Conservation (phyloP, 2,329 filamentous ascomycete genomes). For the Paradendryphiella salina region DNA sequence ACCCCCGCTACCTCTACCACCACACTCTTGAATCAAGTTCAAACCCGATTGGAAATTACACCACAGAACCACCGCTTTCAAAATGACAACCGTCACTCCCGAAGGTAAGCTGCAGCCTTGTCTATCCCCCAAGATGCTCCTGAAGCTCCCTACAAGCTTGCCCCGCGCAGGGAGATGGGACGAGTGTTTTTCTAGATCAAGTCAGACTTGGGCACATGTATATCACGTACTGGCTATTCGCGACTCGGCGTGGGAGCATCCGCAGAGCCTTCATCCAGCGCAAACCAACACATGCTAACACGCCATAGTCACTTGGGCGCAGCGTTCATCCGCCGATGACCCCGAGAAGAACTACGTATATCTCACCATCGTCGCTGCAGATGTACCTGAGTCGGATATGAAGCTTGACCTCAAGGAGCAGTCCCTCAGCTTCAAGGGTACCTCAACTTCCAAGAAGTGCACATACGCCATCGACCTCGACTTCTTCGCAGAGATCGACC, state of each 20-base stretch:
- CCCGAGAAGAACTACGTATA: conserved; percentile 91
- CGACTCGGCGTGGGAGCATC: conserved; percentile 3
- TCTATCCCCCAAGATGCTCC: conserved; percentile 4
- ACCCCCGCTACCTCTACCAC: conserved; percentile 4
- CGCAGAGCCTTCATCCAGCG: conserved; percentile 3
- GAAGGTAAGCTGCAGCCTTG: conserved; percentile 47
- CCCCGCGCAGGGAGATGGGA: not conserved
- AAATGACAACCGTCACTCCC: conserved; percentile 43
- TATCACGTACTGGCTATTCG: not conserved
- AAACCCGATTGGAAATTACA: conserved; percentile 4
- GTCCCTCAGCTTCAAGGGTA: conserved; percentile 80
- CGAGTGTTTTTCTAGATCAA: not conserved
- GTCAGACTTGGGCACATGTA: not conserved
- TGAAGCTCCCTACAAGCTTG: not conserved
- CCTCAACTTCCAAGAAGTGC: conserved; percentile 80
- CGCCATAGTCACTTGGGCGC: conserved; percentile 86
- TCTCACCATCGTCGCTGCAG: conserved; percentile 85
- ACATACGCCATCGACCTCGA: conserved; percentile 85
- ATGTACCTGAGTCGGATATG: conserved; percentile 74
- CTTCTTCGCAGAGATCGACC: conserved; percentile 89
- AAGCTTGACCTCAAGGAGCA: conserved; percentile 74
- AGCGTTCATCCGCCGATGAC: conserved; percentile 83
- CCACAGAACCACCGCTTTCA: conserved; percentile 11
- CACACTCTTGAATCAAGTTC: not conserved
- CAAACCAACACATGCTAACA: conserved; percentile 23